Evolutionary conservation across 1,284 basidiomycete species (phyloP).

Genomic region (Ustilago curta): DNA sequence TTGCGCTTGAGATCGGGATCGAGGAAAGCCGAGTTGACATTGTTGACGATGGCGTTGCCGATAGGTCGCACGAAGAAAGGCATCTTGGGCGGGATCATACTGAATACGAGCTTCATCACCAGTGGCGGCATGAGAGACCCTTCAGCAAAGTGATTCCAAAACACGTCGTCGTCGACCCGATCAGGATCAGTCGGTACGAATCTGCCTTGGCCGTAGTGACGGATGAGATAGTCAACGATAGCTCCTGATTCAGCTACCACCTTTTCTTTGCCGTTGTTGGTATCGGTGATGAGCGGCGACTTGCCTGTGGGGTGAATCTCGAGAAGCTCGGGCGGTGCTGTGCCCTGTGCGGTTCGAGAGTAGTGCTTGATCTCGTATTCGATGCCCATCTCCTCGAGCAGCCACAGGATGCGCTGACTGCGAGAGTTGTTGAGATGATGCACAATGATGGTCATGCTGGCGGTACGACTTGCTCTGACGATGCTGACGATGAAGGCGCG

Average conservation of each 20-base stretch:
- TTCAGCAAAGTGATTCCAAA: conserved; percentile 66
- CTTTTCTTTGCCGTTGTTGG: conserved; percentile 48
- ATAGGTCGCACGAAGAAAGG: conserved; percentile 66
- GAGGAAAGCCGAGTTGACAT: conserved; percentile 47
- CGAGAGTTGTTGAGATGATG: conserved; percentile 68
- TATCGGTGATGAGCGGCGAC: conserved; percentile 66
- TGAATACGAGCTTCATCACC: conserved; percentile 63
- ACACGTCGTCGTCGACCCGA: conserved; percentile 56
- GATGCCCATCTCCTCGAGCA: conserved; percentile 67
- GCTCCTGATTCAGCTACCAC: conserved; percentile 66
- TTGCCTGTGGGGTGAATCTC: conserved; percentile 66
- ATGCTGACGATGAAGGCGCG: neutral
- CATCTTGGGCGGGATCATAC: conserved; percentile 56
- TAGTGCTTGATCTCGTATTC: conserved; percentile 66
- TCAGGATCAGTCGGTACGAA: conserved; percentile 47
- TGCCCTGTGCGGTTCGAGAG: conserved; percentile 51
- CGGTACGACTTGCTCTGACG: neutral
- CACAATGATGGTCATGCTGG: conserved; percentile 54
- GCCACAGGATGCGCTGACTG: conserved; percentile 67
- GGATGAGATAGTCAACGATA: conserved; percentile 68
- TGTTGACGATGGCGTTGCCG: conserved; percentile 51
- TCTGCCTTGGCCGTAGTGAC: conserved; percentile 61
- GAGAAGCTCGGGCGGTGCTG: conserved; percentile 58
- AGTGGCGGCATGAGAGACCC: conserved; percentile 64
- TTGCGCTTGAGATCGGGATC: conserved; percentile 61